Base-by-base conservation (phyloP, 1,139 yeast genomes). In the Starmera stellimalicola region DNA sequence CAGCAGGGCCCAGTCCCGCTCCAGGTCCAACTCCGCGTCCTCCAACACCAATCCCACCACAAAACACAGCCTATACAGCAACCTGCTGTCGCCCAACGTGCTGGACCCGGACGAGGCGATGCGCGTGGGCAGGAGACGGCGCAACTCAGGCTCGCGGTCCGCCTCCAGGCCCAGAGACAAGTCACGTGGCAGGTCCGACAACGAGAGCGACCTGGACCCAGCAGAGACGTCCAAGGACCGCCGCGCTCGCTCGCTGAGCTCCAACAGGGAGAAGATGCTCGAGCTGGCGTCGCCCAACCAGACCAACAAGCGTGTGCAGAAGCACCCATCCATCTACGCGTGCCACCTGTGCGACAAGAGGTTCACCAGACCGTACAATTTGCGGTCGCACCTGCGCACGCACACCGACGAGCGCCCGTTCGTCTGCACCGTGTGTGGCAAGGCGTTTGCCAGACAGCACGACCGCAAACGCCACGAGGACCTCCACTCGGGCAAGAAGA, bases 341-440 rank as follows among this genome's bases (percentile, higher is more conserved):
- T 91, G 98, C 56, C 77, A 78, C 39, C 57, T 82, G 33, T 91
- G 98, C 58, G 88, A 79, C 30, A 87, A 85, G 55, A 62, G 79
- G 33, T 91, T 91, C 54, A 87, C 97, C 3, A 62, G 97, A 38
- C 95, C 95, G 0, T 91, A 91, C 57, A 91, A 91, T 53, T 63
- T 91, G 48, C 83, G 91, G 47, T 84, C 95, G 0, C 98, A 91
- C 60, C 62, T 83, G 50, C 63, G 95, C 38, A 88, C 97, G 0
- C 98, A 91, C 55, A 88, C 96, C 0, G 88, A 87, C 53, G 97
- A 91, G 53, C 65, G 94, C 39, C 98, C 98, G 5, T 91, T 77
- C 53, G 70, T 76, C 18, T 91, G 98, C 60, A 68, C 73, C 12
- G 73, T 80, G 6, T 91, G 98, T 59, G 93, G 93, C 7, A 85